These are phyloP conservation scores for Tephrocybe sp. DNA, from an alignment of 768 basidiomycete genomes.

Conservation along the genomic window DNA sequence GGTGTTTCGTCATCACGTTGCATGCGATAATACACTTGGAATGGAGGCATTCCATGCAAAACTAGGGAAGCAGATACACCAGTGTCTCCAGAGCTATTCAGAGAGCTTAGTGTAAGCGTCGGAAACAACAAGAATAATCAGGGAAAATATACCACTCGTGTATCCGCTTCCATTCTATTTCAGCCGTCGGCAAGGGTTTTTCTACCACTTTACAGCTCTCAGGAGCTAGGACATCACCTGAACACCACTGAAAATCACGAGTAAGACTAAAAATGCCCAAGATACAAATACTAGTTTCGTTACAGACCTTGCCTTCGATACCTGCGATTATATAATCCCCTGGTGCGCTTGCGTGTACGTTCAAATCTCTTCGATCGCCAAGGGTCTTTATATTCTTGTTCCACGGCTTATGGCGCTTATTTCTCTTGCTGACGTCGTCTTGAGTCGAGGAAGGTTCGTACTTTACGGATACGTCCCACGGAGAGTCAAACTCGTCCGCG, in stretches of 20 bases:
- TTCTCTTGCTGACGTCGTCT: conserved; percentile 33
- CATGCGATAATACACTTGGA: conserved; percentile 76
- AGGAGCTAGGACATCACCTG: conserved; percentile 82
- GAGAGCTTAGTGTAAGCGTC: neutral
- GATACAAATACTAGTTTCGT: conserved; percentile 1
- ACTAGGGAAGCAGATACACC: conserved; percentile 87
- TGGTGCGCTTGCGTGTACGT: conserved; percentile 54
- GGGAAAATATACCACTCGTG: conserved; percentile 73
- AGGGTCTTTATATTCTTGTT: conserved; percentile 59
- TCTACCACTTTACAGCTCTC: conserved; percentile 78
- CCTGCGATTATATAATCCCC: conserved; percentile 77
- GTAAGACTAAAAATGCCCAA: conserved; percentile 4
- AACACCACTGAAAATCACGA: conserved; percentile 54
- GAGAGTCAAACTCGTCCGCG: conserved; percentile 61
- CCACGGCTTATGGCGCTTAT: conserved; percentile 58
- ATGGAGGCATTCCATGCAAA: conserved; percentile 87
- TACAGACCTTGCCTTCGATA: conserved; percentile 65
- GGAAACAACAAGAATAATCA: neutral
- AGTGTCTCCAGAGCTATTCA: conserved; percentile 78
- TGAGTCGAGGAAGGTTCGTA: conserved; percentile 63
- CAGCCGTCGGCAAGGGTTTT: conserved; percentile 74
- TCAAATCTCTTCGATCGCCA: conserved; percentile 40
- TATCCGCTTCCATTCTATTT: conserved; percentile 87
- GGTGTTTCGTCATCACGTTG: conserved; percentile 70
- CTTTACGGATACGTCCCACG: conserved; percentile 64